Base-by-base conservation (phyloP, 2,329 filamentous ascomycete species). In the Mycosphaerelloides madeirae region DNA sequence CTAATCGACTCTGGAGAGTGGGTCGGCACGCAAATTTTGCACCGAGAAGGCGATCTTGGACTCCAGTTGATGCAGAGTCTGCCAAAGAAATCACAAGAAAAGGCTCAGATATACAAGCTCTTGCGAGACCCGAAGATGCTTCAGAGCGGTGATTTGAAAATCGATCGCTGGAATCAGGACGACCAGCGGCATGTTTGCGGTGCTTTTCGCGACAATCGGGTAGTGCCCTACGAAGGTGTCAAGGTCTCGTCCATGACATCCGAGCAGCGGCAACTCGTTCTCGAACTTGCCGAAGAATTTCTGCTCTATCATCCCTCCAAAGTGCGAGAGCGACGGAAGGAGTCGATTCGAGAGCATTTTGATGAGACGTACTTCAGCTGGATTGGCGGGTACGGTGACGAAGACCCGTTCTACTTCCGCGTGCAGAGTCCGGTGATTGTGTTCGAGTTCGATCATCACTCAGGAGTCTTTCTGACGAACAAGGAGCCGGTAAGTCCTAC, bases 391-490 rank as follows among this genome's bases (percentile, higher is more conserved):
- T 85, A 70, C 48, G 78, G 73, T 0, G 73, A 85, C 40, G 66
- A 77, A 0, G 84, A 89, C 61, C 71, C 85, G 0, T 91, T 87
- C 57, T 91, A 90, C 64, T 91, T 82, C 57, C 75, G 86, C 0
- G 76, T 91, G 3, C 85, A 91, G 65, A 87, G 79, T 52, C 85
- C 85, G 0, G 84, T 90, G 0, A 71, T 87, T 0, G 69, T 90
- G 2, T 70, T 84, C 40, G 86, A 91, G 71, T 86, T 91, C 56
- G 86, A 90, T 56, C 84, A 88, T 59, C 85, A 90, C 63, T 85
- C 80, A 0, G 85, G 85, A 0, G 85, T 90, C 0, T 89, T 89
- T 55, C 64, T 90, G 58, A 80, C 75, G 1, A 91, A 90, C 59
- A 71, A 72, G 38, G 77, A 85, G 64, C 85, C 85, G 38, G 49